Base-by-base conservation (phyloP, 257 asterid genomes). In the Cynanchum wilfordii region DNA sequence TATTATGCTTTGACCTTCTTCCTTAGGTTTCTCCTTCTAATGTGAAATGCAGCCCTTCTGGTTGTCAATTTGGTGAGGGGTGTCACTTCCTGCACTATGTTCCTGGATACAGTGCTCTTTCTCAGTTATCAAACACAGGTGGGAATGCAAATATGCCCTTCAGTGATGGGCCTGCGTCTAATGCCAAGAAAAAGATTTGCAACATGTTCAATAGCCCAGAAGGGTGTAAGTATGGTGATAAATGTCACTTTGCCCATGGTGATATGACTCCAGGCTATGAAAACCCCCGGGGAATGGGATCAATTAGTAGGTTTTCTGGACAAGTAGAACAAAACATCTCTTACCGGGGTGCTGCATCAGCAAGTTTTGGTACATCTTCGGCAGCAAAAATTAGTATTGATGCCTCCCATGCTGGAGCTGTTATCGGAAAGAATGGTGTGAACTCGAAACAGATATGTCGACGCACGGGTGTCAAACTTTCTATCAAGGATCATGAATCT, bases 171-270 rank as follows among this genome's bases (percentile, higher is more conserved):
- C 77, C 90, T 7, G 30, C 88, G 56, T 81, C 87, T 10, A 15
- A 80, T 44, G 79, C 85, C 58, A 93, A 91, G 76, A 84, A 87
- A 74, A 88, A 88, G 81, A 75, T 93, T 38, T 93, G 97, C 90
- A 88, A 77, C 85, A 91, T 77, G 72, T 91, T 68, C 78, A 85
- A 82, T 82, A 75, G 87, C 11, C 89, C 90, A 0, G 98, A 89
- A 74, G 98, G 98, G 51, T 93, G 98, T 89, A 91, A 85, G 82
- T 93, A 82, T n/a, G 97, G 97, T 2, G 88, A 91, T 76, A 88
- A 87, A 78, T 93, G 98, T 85, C 80, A 87, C 83, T 93, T 93
- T 22, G 96, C 98, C 22, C 98, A 93, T n/a, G 96, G 96, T 24
- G 96, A 93, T 44, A 82, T 89, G 1, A 56, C 50, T 24, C 77